Conservation (phyloP, 2,329 filamentous ascomycete species). For the Zasmidium citrigriseum region DNA sequence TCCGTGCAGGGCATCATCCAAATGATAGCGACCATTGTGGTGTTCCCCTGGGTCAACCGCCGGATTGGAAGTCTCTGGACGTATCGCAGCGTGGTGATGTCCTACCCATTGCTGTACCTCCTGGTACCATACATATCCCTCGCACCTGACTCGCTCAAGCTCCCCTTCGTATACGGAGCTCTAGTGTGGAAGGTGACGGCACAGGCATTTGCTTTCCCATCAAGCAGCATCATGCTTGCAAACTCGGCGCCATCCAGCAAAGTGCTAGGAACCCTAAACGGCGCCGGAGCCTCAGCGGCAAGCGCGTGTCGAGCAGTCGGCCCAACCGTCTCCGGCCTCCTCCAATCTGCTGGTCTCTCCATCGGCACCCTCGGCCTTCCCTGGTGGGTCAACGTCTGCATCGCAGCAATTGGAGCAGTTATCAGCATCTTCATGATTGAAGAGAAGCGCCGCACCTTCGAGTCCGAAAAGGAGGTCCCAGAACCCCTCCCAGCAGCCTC, state of each 20-base stretch:
- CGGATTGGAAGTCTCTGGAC: constrained; percentile 76
- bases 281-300: constrained; percentile 85
- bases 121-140: constrained; percentile 86
- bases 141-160: constrained; percentile 70
- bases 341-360: constrained; percentile 78
- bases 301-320: constrained; percentile 87
- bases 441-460: constrained; percentile 31
- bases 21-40: constrained; percentile 78
- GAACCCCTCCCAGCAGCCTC: constrained; percentile 19
- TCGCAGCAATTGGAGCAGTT: constrained; percentile 73
- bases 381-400: constrained; percentile 86
- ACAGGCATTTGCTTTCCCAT: constrained; percentile 86
- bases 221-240: constrained; percentile 82
- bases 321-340: constrained; percentile 80
- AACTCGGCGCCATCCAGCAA: constrained; percentile 83
- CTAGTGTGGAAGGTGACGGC: constrained; percentile 93
- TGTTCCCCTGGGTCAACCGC: constrained; percentile 77
- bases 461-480: constrained; percentile 27
- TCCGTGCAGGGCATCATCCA: constrained; percentile 88
- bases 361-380: constrained; percentile 83
- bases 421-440: constrained; percentile 69
- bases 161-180: constrained; percentile 72
- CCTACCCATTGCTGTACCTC: constrained; percentile 87
- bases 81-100: constrained; percentile 77
- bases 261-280: constrained; percentile 89